phyloP scores from a whole-genome alignment of 2,329 filamentous ascomycete genomes.

The Onygenales sp. region DNA sequence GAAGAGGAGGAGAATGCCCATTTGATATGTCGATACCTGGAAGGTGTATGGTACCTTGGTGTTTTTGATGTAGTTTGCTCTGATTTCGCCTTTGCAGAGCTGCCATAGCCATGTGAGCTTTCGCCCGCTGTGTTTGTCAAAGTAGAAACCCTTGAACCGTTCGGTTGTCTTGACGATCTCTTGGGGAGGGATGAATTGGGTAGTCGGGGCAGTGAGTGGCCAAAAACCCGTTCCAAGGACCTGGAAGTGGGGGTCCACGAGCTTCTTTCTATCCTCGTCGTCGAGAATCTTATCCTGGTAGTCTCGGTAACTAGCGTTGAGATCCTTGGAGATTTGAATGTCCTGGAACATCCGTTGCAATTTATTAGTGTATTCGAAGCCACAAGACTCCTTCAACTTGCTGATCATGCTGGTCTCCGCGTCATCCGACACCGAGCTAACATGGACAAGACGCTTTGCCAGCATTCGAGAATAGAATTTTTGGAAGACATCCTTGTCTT shows the following conservation, averaged over 20 bases:
- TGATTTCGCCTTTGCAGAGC: constrained; percentile 92
- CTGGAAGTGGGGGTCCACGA: constrained; percentile 79
- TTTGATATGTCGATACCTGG: constrained; percentile 95
- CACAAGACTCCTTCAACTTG: constrained; percentile 96
- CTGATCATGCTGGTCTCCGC: constrained; percentile 99
- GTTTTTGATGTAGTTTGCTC: constrained; percentile 82
- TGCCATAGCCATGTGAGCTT: constrained; percentile 99
- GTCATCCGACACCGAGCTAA: constrained; percentile 91
- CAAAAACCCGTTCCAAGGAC: constrained; percentile 95
- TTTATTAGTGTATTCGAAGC: constrained; percentile 99
- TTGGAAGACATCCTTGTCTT: constrained; percentile 99
- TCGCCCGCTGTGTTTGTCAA: constrained; percentile 89
- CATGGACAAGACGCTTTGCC: constrained; percentile 87
- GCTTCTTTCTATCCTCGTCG: constrained; percentile 54
- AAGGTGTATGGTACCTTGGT: constrained; percentile 91
- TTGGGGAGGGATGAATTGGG: constrained; percentile 76
- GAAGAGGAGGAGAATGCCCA: constrained; percentile 90
- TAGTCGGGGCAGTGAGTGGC: constrained; percentile 80
- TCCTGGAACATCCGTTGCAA: constrained; percentile 99
- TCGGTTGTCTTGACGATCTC: constrained; percentile 83
- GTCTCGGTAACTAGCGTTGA: constrained; percentile 81
- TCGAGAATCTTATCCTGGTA: constrained; percentile 58
- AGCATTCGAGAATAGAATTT: constrained; percentile 98
- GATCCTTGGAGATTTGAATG: constrained; percentile 96
- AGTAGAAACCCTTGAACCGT: constrained; percentile 84